Base-by-base conservation (phyloP, 208 protist species). In the Wallacemonas sp. region DNA sequence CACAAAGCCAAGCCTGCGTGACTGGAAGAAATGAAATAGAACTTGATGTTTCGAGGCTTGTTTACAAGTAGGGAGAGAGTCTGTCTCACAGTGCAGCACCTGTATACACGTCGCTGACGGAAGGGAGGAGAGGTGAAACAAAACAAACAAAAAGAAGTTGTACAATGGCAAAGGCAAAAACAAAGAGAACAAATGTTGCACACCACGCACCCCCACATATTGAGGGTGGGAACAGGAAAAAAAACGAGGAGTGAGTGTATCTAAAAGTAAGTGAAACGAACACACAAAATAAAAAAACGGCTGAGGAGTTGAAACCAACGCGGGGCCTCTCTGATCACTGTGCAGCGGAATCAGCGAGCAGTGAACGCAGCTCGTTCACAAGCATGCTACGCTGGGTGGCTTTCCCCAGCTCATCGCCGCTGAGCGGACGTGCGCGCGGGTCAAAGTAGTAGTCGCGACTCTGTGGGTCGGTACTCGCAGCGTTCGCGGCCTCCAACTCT, bases 311-410 rank as follows among this genome's bases (percentile, higher is more conserved):
- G 36, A 41, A 41, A 14, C 5, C 9, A 55, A 12, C 6, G 47
- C 8, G 5, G 6, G 47, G 3, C 4, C 11, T 5, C 41, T 19
- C 6, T 32, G 26, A 39, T 69, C 33, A 72, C 4, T 33, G 41
- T 5, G 65, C 52, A n/a, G 33, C 32, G 14, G 76, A 76, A 24
- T 90, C 70, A 4, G 84, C 76, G 8, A 89, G 61, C 41, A 94
- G 56, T 8, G 84, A 79, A 21, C 88, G 80, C 1, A 96, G 61
- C 62, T 94, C 90, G 65, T 93, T 96, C 36, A 96, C 80, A 14
- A 94, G 79, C 65, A 86, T 44, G 21, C 71, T 81, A 16, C 90
- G 80, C 34, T 91, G 83, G 8, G 77, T 80, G 24, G 73, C 62
- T 68, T 88, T 91, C 52, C 86, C 82, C 8, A 56, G 52, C n/a